Evolutionary conservation across 768 basidiomycete genomes (phyloP), one percentile per base, ranked within the genome.

Genomic region (Tylopilus balloui): DNA sequence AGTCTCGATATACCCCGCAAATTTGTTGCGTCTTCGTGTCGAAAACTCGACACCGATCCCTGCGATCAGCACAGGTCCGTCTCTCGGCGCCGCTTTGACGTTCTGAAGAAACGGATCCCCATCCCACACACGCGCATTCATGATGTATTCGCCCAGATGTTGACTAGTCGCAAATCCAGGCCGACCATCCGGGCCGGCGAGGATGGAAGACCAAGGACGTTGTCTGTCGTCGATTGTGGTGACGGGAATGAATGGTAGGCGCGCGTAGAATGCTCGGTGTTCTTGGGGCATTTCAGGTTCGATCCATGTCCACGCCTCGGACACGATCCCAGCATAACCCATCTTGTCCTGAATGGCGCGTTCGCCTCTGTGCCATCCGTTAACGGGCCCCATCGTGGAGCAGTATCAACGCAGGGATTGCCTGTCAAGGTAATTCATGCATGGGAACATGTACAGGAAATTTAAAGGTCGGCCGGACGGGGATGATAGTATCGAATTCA

Each of bases 21-120:
- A 78, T 60, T 84, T 85, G 55, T 81, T 83, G 47, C 84, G 71
- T 53, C 79, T 62, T 19, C 84, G 64, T 3, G 80, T 83, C 27
- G 74, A 65, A 43, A 81, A 74, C 49, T 85, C 79, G 40, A 85
- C 71, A 1, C 82, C 84, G 34, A 85, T 78, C 0, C 84, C 82
- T 4, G 80, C 80, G 15, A 80, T 67, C 19, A 81, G 61, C 51
- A 66, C 64, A 1, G 57, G 53, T 4, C 17, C 13, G 1, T 29
- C 39, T 12, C 6, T 48, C 13, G 53, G 31, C 6, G 45, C 23
- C 10, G 39, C 15, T 5, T 36, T 19, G 11, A 68, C 51, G 46
- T 73, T 78, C 38, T 72, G 62, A 24, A 66, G 34, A 13, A 83
- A 63, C 2, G 83, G 83, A 37, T 86, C 83, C 0, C 81, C 81